Evolutionary conservation across 1,284 basidiomycete genomes (phyloP).

Genomic region (Tilletia horrida): DNA sequence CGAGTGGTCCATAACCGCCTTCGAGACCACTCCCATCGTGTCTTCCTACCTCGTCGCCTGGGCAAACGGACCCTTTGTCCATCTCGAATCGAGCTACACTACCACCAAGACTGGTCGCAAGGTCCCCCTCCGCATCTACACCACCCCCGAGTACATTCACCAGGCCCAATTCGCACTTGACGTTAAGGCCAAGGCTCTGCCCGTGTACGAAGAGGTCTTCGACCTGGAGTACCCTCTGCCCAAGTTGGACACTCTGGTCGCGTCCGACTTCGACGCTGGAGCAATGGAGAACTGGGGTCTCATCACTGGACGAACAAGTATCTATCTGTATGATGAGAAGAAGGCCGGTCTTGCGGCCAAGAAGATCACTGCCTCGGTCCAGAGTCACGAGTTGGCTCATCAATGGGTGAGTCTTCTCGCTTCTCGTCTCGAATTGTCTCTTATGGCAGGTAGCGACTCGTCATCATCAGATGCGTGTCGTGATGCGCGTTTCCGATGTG

Average conservation of each 20-base stretch:
- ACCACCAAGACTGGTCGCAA: conserved; percentile 78
- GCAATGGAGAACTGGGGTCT: conserved; percentile 78
- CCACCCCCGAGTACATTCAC: conserved; percentile 77
- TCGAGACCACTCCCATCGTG: conserved; percentile 61
- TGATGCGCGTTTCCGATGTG: too few relatives aligned
- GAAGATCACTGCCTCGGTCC: conserved; percentile 73
- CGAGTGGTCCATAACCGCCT: conserved; percentile 54
- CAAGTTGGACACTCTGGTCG: conserved; percentile 61
- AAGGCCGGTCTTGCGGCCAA: conserved; percentile 72
- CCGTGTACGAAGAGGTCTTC: conserved; percentile 85
- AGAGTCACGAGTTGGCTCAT: conserved; percentile 69
- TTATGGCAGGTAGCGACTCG: too few relatives aligned
- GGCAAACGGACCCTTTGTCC: conserved; percentile 77
- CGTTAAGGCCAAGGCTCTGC: conserved; percentile 79
- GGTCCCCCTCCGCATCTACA: conserved; percentile 79
- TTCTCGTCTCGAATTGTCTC: too few relatives aligned
- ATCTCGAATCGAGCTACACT: conserved; percentile 72
- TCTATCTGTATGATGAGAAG: conserved; percentile 76
- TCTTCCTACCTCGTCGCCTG: conserved; percentile 88
- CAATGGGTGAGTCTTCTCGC: conserved; percentile 49
- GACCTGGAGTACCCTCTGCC: conserved; percentile 86
- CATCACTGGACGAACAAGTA: conserved; percentile 68
- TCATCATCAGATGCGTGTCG: conserved; percentile 52
- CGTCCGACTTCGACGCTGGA: conserved; percentile 77
- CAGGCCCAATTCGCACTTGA: conserved; percentile 76